Evolutionary conservation across 306 rosid species (phyloP), one percentile per base, ranked within the genome.

Genomic region (Fagus crenata): DNA sequence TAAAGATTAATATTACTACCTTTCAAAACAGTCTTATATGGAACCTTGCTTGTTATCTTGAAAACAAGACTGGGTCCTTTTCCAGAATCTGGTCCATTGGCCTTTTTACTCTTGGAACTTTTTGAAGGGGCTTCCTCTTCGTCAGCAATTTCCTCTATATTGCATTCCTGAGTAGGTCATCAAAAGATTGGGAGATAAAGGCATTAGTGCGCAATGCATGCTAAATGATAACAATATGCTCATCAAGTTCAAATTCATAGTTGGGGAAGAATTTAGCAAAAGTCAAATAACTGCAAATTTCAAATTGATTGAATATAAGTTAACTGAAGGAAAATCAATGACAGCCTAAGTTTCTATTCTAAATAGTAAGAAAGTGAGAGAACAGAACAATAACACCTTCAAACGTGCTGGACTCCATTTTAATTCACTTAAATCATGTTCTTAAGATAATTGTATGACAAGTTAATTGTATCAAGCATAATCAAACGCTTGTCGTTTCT

Each of bases 11-110:
- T 6, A 59, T 6, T 36, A 76, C 39, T 69, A 88, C 89, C 83
- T 83, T 83, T 88, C 89, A 88, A 81, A 41, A 88, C 85, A 42
- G 91, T 88, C 80, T 88, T 88, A 42, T 85, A 85, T 17, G 86
- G 82, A 76, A 88, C 82, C 89, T 78, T 88, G 83, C 83, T 88
- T 11, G 89, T 83, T 70, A 88, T 81, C 78, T 83, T 81, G 78
- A 88, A 85, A 77, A 77, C 54, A 72, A 88, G 87, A 80, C 73
- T 81, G 5, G 90, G 33, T 81, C 75, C 75, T 80, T 75, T 88
- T 72, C 83, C 85, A 68, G 89, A 83, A 74, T 83, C 89, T 15
- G 85, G 81, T 79, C 89, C 89, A 71, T 85, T 85, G 71, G 89
- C 84, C 82, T 85, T 88, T 67, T 83, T 88, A 77, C 83, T 89